Percentiles rank a stretch among this genome's conserved stretches.
Evolutionary conservation across 208 protist genomes (phyloP).

Genomic region (Angomonas deanei): DNA sequence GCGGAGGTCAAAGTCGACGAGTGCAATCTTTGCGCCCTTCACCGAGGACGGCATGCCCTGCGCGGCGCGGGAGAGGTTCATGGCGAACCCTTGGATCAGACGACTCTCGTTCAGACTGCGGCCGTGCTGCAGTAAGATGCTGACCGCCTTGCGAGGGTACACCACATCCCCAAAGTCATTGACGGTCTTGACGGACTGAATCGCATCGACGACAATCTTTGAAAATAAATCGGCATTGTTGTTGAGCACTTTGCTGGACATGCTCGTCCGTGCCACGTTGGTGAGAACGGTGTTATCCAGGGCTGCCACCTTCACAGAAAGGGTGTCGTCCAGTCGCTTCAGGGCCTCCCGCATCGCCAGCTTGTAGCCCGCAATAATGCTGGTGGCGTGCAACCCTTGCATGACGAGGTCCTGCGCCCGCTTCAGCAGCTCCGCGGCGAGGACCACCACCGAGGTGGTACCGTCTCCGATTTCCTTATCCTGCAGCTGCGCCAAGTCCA

Average conservation of each 20-base stretch:
- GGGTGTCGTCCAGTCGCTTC: constrained; percentile 94
- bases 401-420: constrained; percentile 96
- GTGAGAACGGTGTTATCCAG: constrained; percentile 95
- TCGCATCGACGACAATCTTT: constrained; percentile 94
- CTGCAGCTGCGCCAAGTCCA: constrained; percentile 98
- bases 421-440: constrained; percentile 99
- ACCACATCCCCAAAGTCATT: constrained; percentile 91
- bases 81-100: constrained; percentile 94
- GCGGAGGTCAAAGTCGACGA: constrained; percentile 98
- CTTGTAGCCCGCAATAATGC: constrained; percentile 98
- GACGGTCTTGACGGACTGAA: constrained; percentile 87
- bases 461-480: constrained; percentile 99
- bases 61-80: constrained; percentile 95
- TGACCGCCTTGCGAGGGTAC: constrained; percentile 98
- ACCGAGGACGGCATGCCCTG: constrained; percentile 97
- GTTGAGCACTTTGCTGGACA: constrained; percentile 99
- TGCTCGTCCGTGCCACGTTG: constrained; percentile 98
- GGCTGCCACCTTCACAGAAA: constrained; percentile 74
- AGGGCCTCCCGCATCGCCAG: constrained; percentile 94
- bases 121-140: constrained; percentile 98
- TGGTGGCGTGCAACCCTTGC: constrained; percentile 98
- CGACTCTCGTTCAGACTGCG: constrained; percentile 90
- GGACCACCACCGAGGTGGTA: constrained; percentile 99
- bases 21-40: constrained; percentile 96
- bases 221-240: constrained; percentile 96